Evolutionary conservation across 192 early-diverging fungal genomes (phyloP), one percentile per base, ranked within the genome.

Genomic region (Spinellus fusiger): DNA sequence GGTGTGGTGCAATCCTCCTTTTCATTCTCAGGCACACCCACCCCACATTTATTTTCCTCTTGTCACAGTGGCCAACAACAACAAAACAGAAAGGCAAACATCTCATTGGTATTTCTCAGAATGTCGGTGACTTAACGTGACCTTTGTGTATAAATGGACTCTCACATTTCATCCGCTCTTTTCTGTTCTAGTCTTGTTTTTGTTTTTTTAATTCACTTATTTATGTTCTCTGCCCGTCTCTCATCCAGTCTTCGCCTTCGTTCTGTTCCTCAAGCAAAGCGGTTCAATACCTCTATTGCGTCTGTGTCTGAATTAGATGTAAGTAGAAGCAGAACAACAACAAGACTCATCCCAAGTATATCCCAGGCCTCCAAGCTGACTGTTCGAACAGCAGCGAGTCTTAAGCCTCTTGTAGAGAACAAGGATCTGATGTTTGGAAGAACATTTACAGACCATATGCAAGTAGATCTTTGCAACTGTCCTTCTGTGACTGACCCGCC

Each of bases 401-500:
- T 73, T 34, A 89, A 89, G 69, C 59, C 82, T n/a, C 70, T 86
- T 18, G 66, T 82, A 52, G 73, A 81, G 22, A 77, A 82, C 61
- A 74, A 83, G 44, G 65, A 89, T 25, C 76, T 98, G 46, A 77
- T 87, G 26, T 98, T 98, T 74, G 96, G 96, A 46, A 79, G 88
- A 60, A 82, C 84, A 27, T 98, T 96, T 56, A 83, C 93, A 12
- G 96, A 98, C 78, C 93, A 98, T 79, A 98, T 98, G 96, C 65
- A 44, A 44, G 40, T 12, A 44, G 13, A 2, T 44, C 40, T 12
- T 15, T 26, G 16, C 22, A 0, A 13, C 7, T 40, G 44, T 35
- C 9, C 33, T 26, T 15, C 18, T 44, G 10, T 12, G 37, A 59
- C 18, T 59, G 6, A 16, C 20, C 33, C 25, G 29, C 6, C 7